Evolutionary conservation across 108 stramenopile species (phyloP).

Genomic region (Fragilariopsis cylindrus): DNA sequence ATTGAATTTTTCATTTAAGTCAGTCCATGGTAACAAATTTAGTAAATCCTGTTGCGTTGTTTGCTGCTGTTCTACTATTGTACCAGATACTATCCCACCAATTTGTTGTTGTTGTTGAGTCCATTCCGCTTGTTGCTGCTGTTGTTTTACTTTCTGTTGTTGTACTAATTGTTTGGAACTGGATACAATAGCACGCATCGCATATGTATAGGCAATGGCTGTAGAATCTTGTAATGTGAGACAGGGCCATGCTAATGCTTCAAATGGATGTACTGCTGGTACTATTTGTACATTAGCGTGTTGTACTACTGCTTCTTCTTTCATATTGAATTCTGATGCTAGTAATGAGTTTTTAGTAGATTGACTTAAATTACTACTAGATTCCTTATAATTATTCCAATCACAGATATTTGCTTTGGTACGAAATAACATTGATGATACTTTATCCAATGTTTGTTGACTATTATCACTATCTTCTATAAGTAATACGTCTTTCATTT

Average conservation of each 20-base stretch:
- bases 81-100: no score
- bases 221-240: conserved; percentile 44
- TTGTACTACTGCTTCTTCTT: no score
- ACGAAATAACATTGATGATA: conserved; percentile 46
- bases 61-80: no score
- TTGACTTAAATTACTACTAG: conserved; percentile 29
- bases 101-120: no score
- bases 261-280: conserved; percentile 53
- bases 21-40: no score
- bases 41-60: no score
- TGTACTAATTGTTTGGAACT: neutral
- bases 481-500: neutral
- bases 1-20: no score
- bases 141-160: neutral
- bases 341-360: conserved; percentile 10
- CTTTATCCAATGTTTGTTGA: conserved; percentile 37
- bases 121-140: no score
- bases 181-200: conserved; percentile 37
- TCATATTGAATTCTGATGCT: no score
- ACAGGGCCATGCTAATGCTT: conserved; percentile 59
- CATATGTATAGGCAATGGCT: conserved; percentile 44
- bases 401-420: conserved; percentile 48
- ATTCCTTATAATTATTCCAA: conserved; percentile 46
- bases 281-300: no score
- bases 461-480: no score